Base-by-base conservation (phyloP, 2,329 filamentous ascomycete species). In the Emydomyces testavorans region DNA sequence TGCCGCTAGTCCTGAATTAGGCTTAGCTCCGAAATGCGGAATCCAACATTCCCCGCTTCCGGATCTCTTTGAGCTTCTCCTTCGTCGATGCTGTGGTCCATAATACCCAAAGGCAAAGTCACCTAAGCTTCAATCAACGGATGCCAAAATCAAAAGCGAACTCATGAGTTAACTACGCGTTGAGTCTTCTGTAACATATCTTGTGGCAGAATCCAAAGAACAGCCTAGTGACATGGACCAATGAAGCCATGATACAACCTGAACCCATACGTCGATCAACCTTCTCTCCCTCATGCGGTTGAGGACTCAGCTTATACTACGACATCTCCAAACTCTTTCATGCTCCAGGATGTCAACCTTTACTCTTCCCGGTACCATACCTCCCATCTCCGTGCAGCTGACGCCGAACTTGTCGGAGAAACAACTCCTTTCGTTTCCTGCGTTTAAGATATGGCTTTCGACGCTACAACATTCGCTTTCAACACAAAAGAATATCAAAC, bases 391-490 rank as follows among this genome's bases (percentile, higher is more conserved):
- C 2, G 63, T 78, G 36, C 64, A 63, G 16, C 64, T 72, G 4
- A 66, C 67, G 2, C 46, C 62, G 10, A 67, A 69, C 42, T 60
- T 78, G 11, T 62, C 62, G 2, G 52, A 66, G 52, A 62, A 71
- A 10, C 65, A 72, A 43, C 59, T 77, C 2, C 61, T 70, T 15
- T 61, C 62, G 1, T 78, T 78, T 47, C 70, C 71, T 3, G 72
- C 76, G 0, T 76, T 78, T 57, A 71, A 72, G 35, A 68, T 67
- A 35, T 80, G 77, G 77, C 64, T 75, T 3, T 60, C 62, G 1
- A 75, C 70, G 0, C 58, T 79, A 1, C 65, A 71, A 31, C 62
- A 65, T 20, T 74, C 73, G 0, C 62, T 79, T 3, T 58, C 63
- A 0, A 63, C 67, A 1, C 76, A 79, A 57, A 52, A 66, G 2